Evolutionary conservation across 345 rosid genomes (phyloP), one percentile per base, ranked within the genome.

Genomic region (Eucalyptus erythrocorys): DNA sequence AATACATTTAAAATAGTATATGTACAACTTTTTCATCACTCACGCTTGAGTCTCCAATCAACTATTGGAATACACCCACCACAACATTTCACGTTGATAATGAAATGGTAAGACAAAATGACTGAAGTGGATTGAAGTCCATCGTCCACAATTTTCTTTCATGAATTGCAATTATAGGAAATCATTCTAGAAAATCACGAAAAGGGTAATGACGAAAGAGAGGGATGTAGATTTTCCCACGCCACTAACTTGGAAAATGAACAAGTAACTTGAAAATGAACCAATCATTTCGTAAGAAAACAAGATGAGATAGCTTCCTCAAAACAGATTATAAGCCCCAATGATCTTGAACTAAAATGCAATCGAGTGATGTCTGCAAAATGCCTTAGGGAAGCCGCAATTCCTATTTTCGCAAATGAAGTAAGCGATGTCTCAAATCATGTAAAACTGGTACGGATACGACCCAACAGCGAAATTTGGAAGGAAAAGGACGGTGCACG

Each of bases 11-110:
- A 68, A 68, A 68, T 4, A 68, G 5, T 16, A 37, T 37, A 71
- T 9, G 27, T 5, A 19, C 5, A 4, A 10, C 34, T 3, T 19
- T 51, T 51, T 19, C 10, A 7, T 51, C 24, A 7, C 24, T 51
- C 24, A 51, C 7, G 1, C 13, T 68, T 7, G 1, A 1, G 26
- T 71, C 4, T 37, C 1, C 3, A 1, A 16, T 9, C 6, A 16
- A 68, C 2, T 17, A 68, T 68, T 17, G 4, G 7, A 71, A 5
- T 71, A 71, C 0, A 0, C 26, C 7, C 13, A 37, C 43, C 26
- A 19, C 13, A 1, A 16, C 14, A 37, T 37, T 71, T 3, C 45
- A 19, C 0, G 6, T 37, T 21, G 82, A 10, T 37, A 11, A 14
- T 11, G 81, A 37, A 11, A 71, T 21, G 14, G 27, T 6, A 13